Evolutionary conservation across 1,284 basidiomycete genomes (phyloP).

Genomic region (Boletus mariae): DNA sequence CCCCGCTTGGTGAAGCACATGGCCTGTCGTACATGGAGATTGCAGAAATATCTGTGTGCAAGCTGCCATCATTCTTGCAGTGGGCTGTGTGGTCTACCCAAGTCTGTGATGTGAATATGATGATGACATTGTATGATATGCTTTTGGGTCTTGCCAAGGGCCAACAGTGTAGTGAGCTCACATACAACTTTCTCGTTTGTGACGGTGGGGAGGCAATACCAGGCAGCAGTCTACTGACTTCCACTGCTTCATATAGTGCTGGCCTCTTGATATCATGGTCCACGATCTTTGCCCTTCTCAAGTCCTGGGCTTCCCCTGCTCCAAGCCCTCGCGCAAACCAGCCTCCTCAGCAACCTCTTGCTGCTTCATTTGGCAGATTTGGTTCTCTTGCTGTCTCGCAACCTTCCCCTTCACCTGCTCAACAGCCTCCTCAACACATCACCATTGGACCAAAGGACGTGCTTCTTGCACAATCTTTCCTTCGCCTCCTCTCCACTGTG

Average conservation of each 20-base stretch:
- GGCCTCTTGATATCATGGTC: slow-evolving; percentile 45
- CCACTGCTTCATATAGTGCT: slow-evolving; percentile 30
- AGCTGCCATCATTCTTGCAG: slow-evolving; percentile 77
- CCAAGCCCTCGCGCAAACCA: slow-evolving; percentile 26
- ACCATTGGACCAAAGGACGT: slow-evolving; percentile 74
- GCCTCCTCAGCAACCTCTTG: slow-evolving; percentile 25
- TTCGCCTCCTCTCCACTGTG: slow-evolving; percentile 78
- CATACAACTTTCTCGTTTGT: slow-evolving; percentile 80
- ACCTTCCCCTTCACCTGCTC: slow-evolving; percentile 9
- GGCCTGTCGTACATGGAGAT: slow-evolving; percentile 50
- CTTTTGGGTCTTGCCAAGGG: slow-evolving; percentile 82
- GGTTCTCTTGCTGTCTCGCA: slow-evolving; percentile 25
- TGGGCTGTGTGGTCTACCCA: slow-evolving; percentile 87
- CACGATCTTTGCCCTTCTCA: slow-evolving; percentile 50
- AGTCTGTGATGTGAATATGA: slow-evolving; percentile 66
- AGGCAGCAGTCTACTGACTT: slow-evolving; percentile 40
- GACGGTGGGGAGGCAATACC: slow-evolving; percentile 61
- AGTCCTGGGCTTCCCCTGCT: slow-evolving; percentile 45
- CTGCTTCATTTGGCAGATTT: slow-evolving; percentile 29
- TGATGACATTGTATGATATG: slow-evolving; percentile 85
- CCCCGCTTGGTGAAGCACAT: slow-evolving; percentile 39
- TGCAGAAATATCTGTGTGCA: slow-evolving; percentile 56
- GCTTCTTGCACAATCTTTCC: slow-evolving; percentile 74
- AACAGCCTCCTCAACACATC: slow-evolving; percentile 42
- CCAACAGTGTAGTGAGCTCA: slow-evolving; percentile 77